Base-by-base conservation (phyloP, 2,329 filamentous ascomycete genomes). In the Ustulina deusta region DNA sequence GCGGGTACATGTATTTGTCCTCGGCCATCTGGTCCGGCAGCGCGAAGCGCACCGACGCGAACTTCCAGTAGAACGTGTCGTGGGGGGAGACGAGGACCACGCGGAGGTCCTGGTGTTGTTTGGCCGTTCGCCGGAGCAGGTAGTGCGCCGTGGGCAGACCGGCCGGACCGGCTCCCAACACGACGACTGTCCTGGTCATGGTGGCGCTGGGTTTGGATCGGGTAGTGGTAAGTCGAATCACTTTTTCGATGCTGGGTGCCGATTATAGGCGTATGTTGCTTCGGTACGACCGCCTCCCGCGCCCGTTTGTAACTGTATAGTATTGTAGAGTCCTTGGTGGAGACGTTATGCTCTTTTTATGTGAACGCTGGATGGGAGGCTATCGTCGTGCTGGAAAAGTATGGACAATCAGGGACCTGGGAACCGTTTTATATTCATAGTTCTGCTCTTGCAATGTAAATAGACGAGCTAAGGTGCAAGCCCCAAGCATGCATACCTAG, bases 91-190 rank as follows among this genome's bases (percentile, higher is more conserved):
- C 80, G 54, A 86, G 80, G 44, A 83, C 74, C 51, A 86, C 77
- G 68, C 79, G 83, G 66, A 84, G 77, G 65, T 81, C 80, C 7
- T 79, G 73, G 36, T 78, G 75, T 52, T 79, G 54, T 1, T 34
- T 46, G 2, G 82, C 76, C 0, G 78, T 78, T 69, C 81, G 80
- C 63, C 83, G 81, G 74, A 86, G 81, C 34, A 85, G 81, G 73
- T 85, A 83, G 74, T 86, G 85, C 55, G 85, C 82, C 40, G 85
- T 71, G 20, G 83, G 81, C 54, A 85, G 72, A 67, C 84, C 84
- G 44, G 81, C 79, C 46, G 81, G 74, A 74, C 83, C 83, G 38
- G 83, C 83, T 38, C 86, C 86, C 4, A 87, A 80, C 58, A 87
- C 78, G 46, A 87, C 81, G 58, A 87, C 79, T 36, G 80, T 82